Conservation (phyloP, 345 rosid genomes). For the Passiflora organensis region DNA sequence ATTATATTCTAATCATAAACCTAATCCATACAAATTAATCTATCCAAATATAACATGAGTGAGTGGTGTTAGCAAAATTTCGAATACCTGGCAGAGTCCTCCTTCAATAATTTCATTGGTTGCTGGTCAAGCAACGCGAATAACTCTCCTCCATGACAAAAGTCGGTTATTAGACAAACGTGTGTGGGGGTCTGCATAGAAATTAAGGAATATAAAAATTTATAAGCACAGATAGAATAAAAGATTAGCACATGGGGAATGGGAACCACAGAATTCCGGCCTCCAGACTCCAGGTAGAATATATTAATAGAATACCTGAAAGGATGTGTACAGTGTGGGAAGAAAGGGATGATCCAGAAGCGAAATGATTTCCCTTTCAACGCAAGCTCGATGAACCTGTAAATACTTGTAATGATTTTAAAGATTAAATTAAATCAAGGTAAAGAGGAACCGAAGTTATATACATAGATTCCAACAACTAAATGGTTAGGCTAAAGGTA, state of each 20-base stretch:
- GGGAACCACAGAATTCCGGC: no score
- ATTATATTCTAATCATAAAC: no score
- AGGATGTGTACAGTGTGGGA: conserved; percentile 82
- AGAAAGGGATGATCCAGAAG: conserved; percentile 93
- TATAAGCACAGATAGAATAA: not conserved
- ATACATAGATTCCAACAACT: no score
- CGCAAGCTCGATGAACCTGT: conserved; percentile 92
- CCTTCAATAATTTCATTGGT: conserved; percentile 79
- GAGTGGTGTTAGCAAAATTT: no score
- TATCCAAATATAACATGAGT: no score
- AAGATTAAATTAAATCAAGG: no score
- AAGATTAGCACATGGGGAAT: no score
- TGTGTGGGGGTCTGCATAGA: conserved; percentile 82
- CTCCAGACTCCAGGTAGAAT: no score
- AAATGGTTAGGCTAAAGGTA: no score
- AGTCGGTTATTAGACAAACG: conserved; percentile 92
- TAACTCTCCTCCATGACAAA: conserved; percentile 94
- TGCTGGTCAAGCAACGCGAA: conserved; percentile 84
- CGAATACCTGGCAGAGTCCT: conserved; percentile 80
- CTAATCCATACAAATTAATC: no score
- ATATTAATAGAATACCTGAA: conserved; percentile 68
- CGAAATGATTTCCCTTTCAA: conserved; percentile 89
- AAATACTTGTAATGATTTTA: not conserved
- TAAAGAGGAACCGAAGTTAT: no score
- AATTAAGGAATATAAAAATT: conserved; percentile 17